Evolutionary conservation across 148 eudicot genomes (phyloP).

Genomic region (Diospyros kaki): DNA sequence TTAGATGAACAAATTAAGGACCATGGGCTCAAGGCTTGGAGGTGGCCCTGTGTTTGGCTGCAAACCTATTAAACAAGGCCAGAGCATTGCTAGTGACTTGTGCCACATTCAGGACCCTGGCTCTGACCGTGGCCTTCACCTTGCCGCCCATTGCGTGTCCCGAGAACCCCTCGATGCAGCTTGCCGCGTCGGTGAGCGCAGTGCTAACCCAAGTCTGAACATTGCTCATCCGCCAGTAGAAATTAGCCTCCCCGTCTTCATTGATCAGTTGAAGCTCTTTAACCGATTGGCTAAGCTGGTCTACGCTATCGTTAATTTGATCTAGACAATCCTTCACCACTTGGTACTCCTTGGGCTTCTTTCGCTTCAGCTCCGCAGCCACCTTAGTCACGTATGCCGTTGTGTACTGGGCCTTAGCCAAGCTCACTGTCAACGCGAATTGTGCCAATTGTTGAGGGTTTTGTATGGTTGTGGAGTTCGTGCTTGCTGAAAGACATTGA

Average conservation of each 20-base stretch:
- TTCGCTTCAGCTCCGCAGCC: slow-evolving; percentile 22
- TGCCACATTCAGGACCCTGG: slow-evolving; percentile 44
- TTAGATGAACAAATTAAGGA: neutral
- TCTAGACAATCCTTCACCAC: slow-evolving; percentile 45
- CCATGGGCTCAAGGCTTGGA: neutral
- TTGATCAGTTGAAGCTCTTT: slow-evolving; percentile 30
- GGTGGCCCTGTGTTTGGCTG: slow-evolving; percentile 32
- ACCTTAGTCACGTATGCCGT: slow-evolving; percentile 37
- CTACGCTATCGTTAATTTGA: slow-evolving; percentile 49
- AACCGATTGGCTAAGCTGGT: slow-evolving; percentile 40
- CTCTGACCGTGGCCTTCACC: slow-evolving; percentile 36
- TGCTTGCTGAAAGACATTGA: slow-evolving; percentile 13
- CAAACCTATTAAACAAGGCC: slow-evolving; percentile 53
- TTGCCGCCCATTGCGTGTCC: slow-evolving; percentile 25
- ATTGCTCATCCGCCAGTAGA: slow-evolving; percentile 56
- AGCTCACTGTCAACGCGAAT: slow-evolving; percentile 42
- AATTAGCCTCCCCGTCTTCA: slow-evolving; percentile 26
- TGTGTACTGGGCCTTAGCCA: slow-evolving; percentile 38
- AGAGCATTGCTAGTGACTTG: slow-evolving; percentile 57
- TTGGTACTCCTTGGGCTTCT: slow-evolving; percentile 23
- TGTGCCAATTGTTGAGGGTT: slow-evolving; percentile 45
- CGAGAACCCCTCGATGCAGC: slow-evolving; percentile 45
- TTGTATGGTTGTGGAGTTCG: slow-evolving; percentile 18
- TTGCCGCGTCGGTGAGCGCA: slow-evolving; percentile 49
- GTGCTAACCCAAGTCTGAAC: slow-evolving; percentile 59